Conservation (phyloP, 2,329 filamentous ascomycete genomes). For the Lachnellula suecica region DNA sequence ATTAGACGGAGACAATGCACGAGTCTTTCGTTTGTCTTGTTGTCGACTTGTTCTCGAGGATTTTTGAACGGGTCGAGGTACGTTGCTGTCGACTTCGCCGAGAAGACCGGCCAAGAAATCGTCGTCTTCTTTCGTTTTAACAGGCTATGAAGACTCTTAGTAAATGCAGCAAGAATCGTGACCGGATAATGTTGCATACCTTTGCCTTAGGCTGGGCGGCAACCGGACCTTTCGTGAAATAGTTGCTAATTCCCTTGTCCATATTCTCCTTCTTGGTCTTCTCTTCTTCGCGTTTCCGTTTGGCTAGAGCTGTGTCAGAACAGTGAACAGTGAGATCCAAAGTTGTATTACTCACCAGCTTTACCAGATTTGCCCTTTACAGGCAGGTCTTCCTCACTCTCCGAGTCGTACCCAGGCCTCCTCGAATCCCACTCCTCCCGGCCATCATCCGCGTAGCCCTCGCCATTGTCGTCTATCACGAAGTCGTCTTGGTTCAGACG, state of each 20-base stretch:
- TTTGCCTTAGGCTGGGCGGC: constrained; percentile 75
- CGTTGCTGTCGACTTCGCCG: constrained; percentile 82
- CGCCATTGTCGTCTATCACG: constrained; percentile 96
- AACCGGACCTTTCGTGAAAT: constrained; percentile 77
- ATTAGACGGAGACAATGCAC: constrained; percentile 75
- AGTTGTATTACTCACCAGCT: constrained; percentile 25
- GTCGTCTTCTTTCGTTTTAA: constrained; percentile 82
- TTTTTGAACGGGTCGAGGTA: constrained; percentile 60
- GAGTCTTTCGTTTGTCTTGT: constrained; percentile 73
- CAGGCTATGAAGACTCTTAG: constrained; percentile 49
- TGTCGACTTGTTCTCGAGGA: constrained; percentile 67
- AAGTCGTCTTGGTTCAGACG: constrained; percentile 95
- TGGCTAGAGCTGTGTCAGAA: constrained; percentile 52
- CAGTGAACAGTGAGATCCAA: not conserved
- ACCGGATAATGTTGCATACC: constrained; percentile 51
- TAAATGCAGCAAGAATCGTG: not conserved
- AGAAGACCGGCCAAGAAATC: constrained; percentile 84
- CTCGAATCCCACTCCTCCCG: constrained; percentile 80
- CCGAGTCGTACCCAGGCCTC: constrained; percentile 65
- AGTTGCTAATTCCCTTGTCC: constrained; percentile 90
- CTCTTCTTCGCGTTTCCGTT: constrained; percentile 85
- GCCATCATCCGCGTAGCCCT: constrained; percentile 94
- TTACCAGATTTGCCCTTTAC: constrained; percentile 51
- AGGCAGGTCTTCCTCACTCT: constrained; percentile 68
- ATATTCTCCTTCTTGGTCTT: constrained; percentile 82